These are phyloP conservation scores for Rhizoclosmatium sp. DNA, from an alignment of 192 early-diverging fungal genomes.

Conservation along the genomic window DNA sequence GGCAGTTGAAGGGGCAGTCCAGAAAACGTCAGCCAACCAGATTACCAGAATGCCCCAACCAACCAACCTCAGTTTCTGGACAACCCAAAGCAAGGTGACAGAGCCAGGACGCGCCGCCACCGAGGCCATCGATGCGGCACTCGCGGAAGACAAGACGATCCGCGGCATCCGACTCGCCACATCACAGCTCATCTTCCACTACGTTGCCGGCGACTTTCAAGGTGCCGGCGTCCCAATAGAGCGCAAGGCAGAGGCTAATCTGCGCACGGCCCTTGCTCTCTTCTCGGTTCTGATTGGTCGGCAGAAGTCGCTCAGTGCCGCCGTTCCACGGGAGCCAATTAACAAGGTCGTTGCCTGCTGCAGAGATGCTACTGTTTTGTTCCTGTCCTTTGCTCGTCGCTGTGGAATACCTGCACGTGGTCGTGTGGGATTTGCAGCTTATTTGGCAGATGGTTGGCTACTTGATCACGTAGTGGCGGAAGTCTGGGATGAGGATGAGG, in stretches of 20 bases:
- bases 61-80: neutral
- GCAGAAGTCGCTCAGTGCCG: neutral
- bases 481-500: neutral
- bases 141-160: neutral
- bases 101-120: neutral
- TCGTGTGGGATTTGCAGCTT: neutral
- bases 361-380: neutral
- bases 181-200: conserved; percentile 8
- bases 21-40: neutral
- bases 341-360: neutral
- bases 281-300: neutral
- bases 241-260: neutral
- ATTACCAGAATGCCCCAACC: neutral
- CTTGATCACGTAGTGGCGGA: conserved; percentile 2
- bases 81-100: neutral
- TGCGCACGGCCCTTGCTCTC: neutral
- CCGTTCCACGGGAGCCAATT: neutral
- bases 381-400: neutral
- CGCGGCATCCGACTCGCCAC: neutral
- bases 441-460: neutral
- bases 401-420: neutral
- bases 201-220: neutral
- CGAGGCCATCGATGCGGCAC: neutral
- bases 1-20: no score
- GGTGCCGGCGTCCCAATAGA: neutral